These are phyloP conservation scores for Cutaneotrichosporon dermatis DNA, from an alignment of 1,284 basidiomycete species.

Conservation along the genomic window DNA sequence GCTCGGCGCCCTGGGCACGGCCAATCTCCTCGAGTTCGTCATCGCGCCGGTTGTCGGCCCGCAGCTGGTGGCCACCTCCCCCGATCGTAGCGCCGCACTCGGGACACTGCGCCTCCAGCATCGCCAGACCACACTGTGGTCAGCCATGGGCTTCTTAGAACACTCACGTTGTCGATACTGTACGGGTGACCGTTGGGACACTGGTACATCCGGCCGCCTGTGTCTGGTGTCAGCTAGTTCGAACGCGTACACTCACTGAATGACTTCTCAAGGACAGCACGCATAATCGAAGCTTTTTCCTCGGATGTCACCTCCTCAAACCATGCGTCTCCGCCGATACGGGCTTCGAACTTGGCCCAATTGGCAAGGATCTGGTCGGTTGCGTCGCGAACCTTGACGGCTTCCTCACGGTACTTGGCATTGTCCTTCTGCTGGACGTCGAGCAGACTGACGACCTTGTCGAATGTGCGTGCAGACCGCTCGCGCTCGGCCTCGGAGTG, in stretches of 20 bases:
- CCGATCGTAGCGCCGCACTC: constrained; percentile 58
- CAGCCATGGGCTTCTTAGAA: constrained; percentile 10
- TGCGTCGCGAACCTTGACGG: too few relatives aligned
- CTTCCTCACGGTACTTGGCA: too few relatives aligned
- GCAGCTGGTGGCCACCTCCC: constrained; percentile 51
- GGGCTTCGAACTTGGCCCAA: neutral
- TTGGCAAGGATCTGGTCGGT: too few relatives aligned
- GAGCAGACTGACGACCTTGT: too few relatives aligned
- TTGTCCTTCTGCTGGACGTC: too few relatives aligned
- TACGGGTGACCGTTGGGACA: constrained; percentile 56
- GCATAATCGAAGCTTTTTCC: neutral
- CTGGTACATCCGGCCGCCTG: constrained; percentile 20
- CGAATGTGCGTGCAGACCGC: too few relatives aligned
- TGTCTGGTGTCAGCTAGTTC: neutral
- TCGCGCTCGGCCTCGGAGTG: too few relatives aligned
- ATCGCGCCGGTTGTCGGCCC: constrained; percentile 50
- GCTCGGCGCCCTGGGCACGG: neutral
- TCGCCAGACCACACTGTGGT: constrained; percentile 52
- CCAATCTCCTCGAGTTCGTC: constrained; percentile 50
- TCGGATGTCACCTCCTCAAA: neutral
- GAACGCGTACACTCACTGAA: neutral
- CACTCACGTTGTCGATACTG: constrained; percentile 52
- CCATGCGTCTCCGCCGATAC: neutral
- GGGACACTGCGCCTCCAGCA: constrained; percentile 53
- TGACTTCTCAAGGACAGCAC: neutral